Base-by-base conservation (phyloP, 164 flowering plant genomes). In the Piper betle region DNA sequence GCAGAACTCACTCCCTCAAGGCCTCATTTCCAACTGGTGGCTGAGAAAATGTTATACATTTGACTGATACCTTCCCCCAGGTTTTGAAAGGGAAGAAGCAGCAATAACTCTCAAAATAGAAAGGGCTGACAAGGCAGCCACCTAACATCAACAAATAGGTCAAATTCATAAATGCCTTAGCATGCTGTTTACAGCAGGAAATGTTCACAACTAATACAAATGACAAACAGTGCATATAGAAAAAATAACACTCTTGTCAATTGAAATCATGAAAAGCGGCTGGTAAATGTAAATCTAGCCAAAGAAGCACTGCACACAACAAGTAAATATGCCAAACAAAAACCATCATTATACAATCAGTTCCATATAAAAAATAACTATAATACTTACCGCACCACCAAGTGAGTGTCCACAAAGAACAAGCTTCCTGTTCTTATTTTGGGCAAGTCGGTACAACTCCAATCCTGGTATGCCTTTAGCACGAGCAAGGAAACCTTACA, bases 21-120 rank as follows among this genome's bases (percentile, higher is more conserved):
- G 97, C 96, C 65, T 96, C 92, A 84, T 93, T 93, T 38, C 99
- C 99, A 57, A 93, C 99, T 9, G 99, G 89, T 53, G 99, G 99
- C 75, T 93, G 99, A 53, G 99, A 93, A 72, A 93, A 93, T 48
- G 99, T 93, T 50, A 93, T 90, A 69, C 99, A 93, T 75, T 88
- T 90, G 71, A 93, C 85, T 53, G 71, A 79, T 63, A 93, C 75
- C 39, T 75, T 81, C 60, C 94, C 75, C 61, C 76, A 67, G 81
- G 96, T 73, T 85, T 90, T 19, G 78, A 69, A 43, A 80, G 68
- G 63, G 87, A 77, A 38, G 96, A 78, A 62, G 82, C 78, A 64
- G 96, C 82, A 68, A 93, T 68, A 52, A 86, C 97, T 75, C 99
- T 87, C 71, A 93, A 72, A 74, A 93, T 93, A 61, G 97, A 92